Evolutionary conservation across 176 grass and related monocot genomes (phyloP), one percentile per base, ranked within the genome.

Genomic region (Puya raimondii): DNA sequence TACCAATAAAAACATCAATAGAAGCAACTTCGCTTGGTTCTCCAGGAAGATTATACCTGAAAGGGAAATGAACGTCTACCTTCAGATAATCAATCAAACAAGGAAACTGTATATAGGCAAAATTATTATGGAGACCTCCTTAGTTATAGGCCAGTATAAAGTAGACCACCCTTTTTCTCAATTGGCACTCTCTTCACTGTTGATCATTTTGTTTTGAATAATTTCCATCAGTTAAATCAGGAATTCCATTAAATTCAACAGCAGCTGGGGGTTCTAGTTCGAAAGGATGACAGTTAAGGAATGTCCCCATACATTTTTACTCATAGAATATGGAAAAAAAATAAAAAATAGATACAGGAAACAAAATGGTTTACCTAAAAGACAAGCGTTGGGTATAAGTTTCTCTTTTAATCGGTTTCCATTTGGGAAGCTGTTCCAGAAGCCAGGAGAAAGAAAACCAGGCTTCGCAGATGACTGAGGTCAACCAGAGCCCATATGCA

Each of bases 1-100:
- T 70, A 16, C 65, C 79, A 53, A 89, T 72, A 66, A 89, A 69
- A 11, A 85, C 79, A 80, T 89, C 87, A 11, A 85, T 80, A 23
- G 54, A 16, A 7, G 76, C 11, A 25, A 85, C 20, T 64, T 16
- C 15, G 50, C 21, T 63, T 9, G 20, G 48, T 1, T 51, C 63
- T 48, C 11, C 26, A 0, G 5, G 54, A 48, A 71, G 66, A 16
- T 83, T 65, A 53, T 72, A 79, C 27, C 69, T 79, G 58, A 6
- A 18, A 64, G 54, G 4, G 33, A 42, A 42, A 42, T 7, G 33
- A 42, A 42, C 54, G 20, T 59, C n/a, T 21, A 18, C 54, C 54
- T 59, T 59, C 13, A 59, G 54, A 59, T 59, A 20, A 59, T 18
- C 20, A 59, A 18, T 17, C 20, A 18, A 59, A 59, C 54, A 17